These are phyloP conservation scores for Tardiomyces depauwii DNA, from an alignment of 1,139 yeast genomes.

Conservation along the genomic window DNA sequence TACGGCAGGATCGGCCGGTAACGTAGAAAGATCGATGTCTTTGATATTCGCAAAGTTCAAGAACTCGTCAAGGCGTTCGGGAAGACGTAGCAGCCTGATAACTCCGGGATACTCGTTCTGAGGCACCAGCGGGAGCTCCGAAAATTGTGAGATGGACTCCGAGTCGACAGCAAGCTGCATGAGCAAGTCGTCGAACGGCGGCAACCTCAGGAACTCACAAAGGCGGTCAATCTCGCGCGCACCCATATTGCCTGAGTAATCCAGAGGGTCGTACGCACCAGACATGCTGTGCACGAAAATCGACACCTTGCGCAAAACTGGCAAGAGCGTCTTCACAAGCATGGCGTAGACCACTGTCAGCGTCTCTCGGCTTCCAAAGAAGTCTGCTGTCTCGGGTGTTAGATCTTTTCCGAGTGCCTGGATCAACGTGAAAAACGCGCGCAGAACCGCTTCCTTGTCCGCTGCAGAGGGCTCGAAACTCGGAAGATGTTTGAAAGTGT, in stretches of 20 bases:
- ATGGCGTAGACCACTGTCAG: slow-evolving; percentile 31
- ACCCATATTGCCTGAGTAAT: slow-evolving; percentile 23
- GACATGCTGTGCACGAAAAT: slow-evolving; percentile 50
- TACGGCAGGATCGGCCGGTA: slow-evolving; percentile 69
- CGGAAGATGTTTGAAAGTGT: no score
- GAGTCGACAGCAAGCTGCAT: slow-evolving; percentile 5
- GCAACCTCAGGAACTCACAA: slow-evolving; percentile 42
- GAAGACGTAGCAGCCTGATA: slow-evolving; percentile 45
- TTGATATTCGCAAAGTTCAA: slow-evolving; percentile 27
- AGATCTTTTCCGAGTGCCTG: background rate
- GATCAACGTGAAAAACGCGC: background rate
- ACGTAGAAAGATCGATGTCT: slow-evolving; percentile 15
- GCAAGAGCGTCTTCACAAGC: slow-evolving; percentile 46
- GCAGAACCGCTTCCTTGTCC: no score
- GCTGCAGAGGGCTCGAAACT: no score
- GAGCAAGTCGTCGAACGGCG: slow-evolving; percentile 27
- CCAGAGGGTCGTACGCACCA: slow-evolving; percentile 32
- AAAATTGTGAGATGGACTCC: background rate
- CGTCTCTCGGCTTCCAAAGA: background rate
- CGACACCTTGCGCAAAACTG: slow-evolving; percentile 58
- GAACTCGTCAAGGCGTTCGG: slow-evolving; percentile 58
- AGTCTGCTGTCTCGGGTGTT: background rate
- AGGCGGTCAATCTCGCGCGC: slow-evolving; percentile 46
- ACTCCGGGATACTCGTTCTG: slow-evolving; percentile 60
- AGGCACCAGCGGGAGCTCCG: background rate